These are phyloP conservation scores for Cymodocea nodosa DNA, from an alignment of 116 monocot species.

Conservation along the genomic window DNA sequence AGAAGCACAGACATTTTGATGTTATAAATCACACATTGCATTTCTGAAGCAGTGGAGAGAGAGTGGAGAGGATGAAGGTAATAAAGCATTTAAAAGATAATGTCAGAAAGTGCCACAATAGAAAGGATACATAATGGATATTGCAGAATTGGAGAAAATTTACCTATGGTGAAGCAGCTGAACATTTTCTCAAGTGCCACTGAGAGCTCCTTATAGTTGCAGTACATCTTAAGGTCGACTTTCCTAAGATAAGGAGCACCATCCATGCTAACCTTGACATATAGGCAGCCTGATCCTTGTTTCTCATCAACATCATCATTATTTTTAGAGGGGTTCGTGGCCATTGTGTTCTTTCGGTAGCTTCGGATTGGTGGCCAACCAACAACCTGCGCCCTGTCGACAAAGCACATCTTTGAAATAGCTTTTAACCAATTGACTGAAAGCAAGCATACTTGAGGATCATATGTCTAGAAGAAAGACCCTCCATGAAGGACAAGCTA, in stretches of 20 bases:
- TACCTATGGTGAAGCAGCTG: slow-evolving; percentile 56
- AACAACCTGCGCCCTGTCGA: slow-evolving; percentile 55
- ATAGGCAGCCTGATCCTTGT: slow-evolving; percentile 29
- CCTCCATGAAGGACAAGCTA: background rate
- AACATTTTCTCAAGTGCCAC: slow-evolving; percentile 62
- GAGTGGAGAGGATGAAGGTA: too few relatives aligned
- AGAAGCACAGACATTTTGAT: too few relatives aligned
- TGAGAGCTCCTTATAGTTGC: slow-evolving; percentile 61
- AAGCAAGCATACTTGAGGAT: background rate
- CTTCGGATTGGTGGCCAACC: slow-evolving; percentile 76
- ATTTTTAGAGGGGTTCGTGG: slow-evolving; percentile 31
- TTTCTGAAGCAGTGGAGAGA: too few relatives aligned
- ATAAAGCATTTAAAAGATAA: background rate
- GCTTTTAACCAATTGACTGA: background rate
- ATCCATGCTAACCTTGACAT: slow-evolving; percentile 74
- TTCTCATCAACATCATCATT: slow-evolving; percentile 36
- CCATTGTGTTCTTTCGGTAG: slow-evolving; percentile 64
- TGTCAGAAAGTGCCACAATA: background rate
- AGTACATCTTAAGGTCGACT: slow-evolving; percentile 48
- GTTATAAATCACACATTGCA: too few relatives aligned
- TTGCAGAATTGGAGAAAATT: background rate
- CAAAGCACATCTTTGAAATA: background rate
- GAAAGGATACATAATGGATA: background rate
- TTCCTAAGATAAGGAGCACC: slow-evolving; percentile 73
- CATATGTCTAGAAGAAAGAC: background rate